Percentiles rank a stretch among this genome's conserved stretches.
Conservation (phyloP, 2,329 filamentous ascomycete species). For the Thielaviopsis ethacetica region DNA sequence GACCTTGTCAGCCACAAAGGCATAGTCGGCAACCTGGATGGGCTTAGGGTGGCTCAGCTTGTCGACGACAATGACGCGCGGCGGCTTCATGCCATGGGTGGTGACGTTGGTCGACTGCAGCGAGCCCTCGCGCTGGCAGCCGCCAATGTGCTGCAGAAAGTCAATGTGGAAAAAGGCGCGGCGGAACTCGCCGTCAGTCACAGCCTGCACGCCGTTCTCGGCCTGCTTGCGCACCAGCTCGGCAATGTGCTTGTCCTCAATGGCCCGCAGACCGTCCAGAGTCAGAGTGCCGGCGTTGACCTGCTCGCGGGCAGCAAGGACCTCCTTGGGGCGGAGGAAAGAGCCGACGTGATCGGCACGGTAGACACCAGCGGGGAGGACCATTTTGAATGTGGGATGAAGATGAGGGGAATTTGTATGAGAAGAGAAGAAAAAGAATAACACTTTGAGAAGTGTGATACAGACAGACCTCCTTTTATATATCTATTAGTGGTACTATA, state of each 20-base stretch:
- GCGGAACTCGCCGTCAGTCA: conserved; percentile 55
- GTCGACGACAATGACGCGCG: conserved; percentile 18
- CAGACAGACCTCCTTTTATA: background rate
- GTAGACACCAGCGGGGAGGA: conserved; percentile 10
- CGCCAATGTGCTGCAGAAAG: conserved; percentile 30
- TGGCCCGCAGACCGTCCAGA: conserved; percentile 25
- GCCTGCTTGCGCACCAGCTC: conserved; percentile 50
- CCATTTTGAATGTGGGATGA: background rate
- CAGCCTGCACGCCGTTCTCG: conserved; percentile 41
- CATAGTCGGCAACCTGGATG: conserved; percentile 28
- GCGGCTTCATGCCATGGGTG: conserved; percentile 21
- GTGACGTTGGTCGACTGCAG: conserved; percentile 25
- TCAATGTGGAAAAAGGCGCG: conserved; percentile 33
- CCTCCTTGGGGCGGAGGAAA: conserved; percentile 9
- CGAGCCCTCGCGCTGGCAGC: conserved; percentile 22
- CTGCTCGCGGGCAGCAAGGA: conserved; percentile 9
- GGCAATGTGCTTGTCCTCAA: conserved; percentile 42
- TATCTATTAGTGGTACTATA: background rate
- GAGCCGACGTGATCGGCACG: conserved; percentile 12
- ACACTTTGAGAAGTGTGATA: background rate
- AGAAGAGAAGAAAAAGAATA: background rate
- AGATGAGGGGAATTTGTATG: background rate
- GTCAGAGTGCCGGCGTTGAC: conserved; percentile 13
- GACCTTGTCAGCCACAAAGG: conserved; percentile 24
- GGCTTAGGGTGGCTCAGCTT: conserved; percentile 26